Percentiles rank a stretch among this genome's conserved stretches.
These are phyloP conservation scores for Aspergillus kassunensis DNA, from an alignment of 495 filamentous ascomycete genomes.

Conservation along the genomic window DNA sequence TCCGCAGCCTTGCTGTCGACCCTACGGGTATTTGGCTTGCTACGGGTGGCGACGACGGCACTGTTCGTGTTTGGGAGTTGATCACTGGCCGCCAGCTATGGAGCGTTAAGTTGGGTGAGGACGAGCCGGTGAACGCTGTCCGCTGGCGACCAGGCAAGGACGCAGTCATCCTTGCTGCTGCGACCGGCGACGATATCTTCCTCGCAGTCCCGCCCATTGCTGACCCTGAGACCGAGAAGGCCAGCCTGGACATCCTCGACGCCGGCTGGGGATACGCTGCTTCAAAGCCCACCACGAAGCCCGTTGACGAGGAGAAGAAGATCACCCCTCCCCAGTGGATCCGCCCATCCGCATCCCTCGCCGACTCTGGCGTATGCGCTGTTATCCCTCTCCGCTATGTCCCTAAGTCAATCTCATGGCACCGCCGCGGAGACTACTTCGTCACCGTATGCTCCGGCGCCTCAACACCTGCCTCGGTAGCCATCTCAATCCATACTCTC, in stretches of 20 bases:
- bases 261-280: constrained; percentile 88
- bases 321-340: constrained; percentile 76
- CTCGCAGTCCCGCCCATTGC: constrained; percentile 71
- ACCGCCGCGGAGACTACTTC: constrained; percentile 92
- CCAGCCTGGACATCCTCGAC: constrained; percentile 71
- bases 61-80: constrained; percentile 86
- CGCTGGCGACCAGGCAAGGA: constrained; percentile 88
- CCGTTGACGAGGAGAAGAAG: constrained; percentile 62
- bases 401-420: constrained; percentile 90
- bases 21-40: constrained; percentile 75
- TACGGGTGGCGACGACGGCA: constrained; percentile 92
- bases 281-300: constrained; percentile 55
- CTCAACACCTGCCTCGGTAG: constrained; percentile 60
- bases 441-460: constrained; percentile 76
- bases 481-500: constrained; percentile 93
- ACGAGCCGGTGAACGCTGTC: constrained; percentile 81
- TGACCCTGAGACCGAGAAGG: constrained; percentile 66
- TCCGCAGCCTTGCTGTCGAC: constrained; percentile 76
- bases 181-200: constrained; percentile 79
- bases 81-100: constrained; percentile 83
- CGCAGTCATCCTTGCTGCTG: constrained; percentile 73
- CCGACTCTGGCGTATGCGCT: constrained; percentile 72
- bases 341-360: constrained; percentile 67
- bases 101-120: constrained; percentile 71
- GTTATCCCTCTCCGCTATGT: constrained; percentile 75